phyloP scores from a whole-genome alignment of 192 early-diverging fungal species.

The Linnemannia hyalina region DNA sequence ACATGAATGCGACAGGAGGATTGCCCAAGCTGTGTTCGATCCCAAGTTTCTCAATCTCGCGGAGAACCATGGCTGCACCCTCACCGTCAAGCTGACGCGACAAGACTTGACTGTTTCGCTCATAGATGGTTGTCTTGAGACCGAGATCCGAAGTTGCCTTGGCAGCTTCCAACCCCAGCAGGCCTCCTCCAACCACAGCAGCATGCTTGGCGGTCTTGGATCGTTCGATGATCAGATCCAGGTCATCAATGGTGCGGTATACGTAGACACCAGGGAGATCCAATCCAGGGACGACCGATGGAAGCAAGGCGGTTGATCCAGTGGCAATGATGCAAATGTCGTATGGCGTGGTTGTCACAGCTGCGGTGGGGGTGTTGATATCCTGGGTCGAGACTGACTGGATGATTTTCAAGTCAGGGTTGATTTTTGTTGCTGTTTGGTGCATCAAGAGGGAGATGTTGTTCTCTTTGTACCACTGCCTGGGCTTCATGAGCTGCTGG shows the following conservation, averaged over 20 bases:
- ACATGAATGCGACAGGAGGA: slow-evolving; percentile 50
- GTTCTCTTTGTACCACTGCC: slow-evolving; percentile 67
- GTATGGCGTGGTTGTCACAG: slow-evolving; percentile 54
- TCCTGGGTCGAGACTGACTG: slow-evolving; percentile 19
- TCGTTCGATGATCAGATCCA: slow-evolving; percentile 66
- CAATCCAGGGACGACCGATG: slow-evolving; percentile 59
- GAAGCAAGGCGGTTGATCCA: slow-evolving; percentile 69
- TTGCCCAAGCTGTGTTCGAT: slow-evolving; percentile 46
- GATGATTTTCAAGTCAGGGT: slow-evolving; percentile 56
- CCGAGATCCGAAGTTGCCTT: slow-evolving; percentile 70
- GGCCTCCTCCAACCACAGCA: slow-evolving; percentile 75
- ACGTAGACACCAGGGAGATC: slow-evolving; percentile 69
- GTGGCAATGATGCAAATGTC: slow-evolving; percentile 73
- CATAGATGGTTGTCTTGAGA: slow-evolving; percentile 64
- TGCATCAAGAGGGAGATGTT: slow-evolving; percentile 56
- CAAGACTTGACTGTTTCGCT: slow-evolving; percentile 64
- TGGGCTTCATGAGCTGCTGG: slow-evolving; percentile 60
- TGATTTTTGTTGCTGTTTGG: slow-evolving; percentile 59
- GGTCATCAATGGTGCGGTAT: slow-evolving; percentile 74
- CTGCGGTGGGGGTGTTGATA: slow-evolving; percentile 9
- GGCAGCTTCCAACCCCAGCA: slow-evolving; percentile 78
- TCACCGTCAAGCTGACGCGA: slow-evolving; percentile 70
- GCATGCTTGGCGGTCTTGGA: slow-evolving; percentile 58
- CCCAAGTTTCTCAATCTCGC: slow-evolving; percentile 68
- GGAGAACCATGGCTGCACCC: slow-evolving; percentile 62